Percentiles rank a stretch among this genome's conserved stretches.
These are phyloP conservation scores for Russula olivacea DNA, from an alignment of 768 basidiomycete genomes.

Conservation along the genomic window DNA sequence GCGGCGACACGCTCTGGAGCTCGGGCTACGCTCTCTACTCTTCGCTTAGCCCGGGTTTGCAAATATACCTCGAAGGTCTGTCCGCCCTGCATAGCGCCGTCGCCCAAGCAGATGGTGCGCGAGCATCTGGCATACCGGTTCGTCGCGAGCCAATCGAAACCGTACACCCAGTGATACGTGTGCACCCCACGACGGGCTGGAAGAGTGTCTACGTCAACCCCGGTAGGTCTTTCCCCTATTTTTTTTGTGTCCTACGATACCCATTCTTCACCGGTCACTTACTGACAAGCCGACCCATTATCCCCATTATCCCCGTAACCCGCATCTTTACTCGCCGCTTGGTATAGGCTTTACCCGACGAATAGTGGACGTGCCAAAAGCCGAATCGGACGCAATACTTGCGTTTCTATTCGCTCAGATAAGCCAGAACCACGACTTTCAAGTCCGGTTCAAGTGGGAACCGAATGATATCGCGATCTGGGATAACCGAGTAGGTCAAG, in stretches of 20 bases:
- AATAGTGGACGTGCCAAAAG: constrained; percentile 73
- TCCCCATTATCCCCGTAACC: not conserved
- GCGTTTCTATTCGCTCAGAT: constrained; percentile 67
- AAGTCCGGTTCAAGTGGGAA: constrained; percentile 75
- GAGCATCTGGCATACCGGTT: constrained; percentile 9
- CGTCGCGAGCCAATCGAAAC: constrained; percentile 23
- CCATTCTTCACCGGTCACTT: too few species aligned
- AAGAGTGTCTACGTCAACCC: constrained; percentile 82
- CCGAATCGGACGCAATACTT: constrained; percentile 72
- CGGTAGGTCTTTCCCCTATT: constrained; percentile 35
- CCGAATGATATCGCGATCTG: constrained; percentile 75
- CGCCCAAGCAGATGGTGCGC: constrained; percentile 33
- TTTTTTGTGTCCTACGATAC: too few species aligned
- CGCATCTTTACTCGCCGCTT: not conserved
- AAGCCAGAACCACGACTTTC: constrained; percentile 62
- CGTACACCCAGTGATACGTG: constrained; percentile 74
- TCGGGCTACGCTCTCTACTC: constrained; percentile 53
- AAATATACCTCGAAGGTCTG: constrained; percentile 52
- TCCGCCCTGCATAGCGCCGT: constrained; percentile 52
- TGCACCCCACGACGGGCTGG: constrained; percentile 80
- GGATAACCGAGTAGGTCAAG: constrained; percentile 65
- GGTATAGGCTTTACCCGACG: constrained; percentile 66
- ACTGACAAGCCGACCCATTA: not conserved
- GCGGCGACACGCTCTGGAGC: constrained; percentile 31
- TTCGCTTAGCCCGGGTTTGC: constrained; percentile 51